Conservation (phyloP, 2,329 filamentous ascomycete genomes). For the Colletotrichum nymphaeae region DNA sequence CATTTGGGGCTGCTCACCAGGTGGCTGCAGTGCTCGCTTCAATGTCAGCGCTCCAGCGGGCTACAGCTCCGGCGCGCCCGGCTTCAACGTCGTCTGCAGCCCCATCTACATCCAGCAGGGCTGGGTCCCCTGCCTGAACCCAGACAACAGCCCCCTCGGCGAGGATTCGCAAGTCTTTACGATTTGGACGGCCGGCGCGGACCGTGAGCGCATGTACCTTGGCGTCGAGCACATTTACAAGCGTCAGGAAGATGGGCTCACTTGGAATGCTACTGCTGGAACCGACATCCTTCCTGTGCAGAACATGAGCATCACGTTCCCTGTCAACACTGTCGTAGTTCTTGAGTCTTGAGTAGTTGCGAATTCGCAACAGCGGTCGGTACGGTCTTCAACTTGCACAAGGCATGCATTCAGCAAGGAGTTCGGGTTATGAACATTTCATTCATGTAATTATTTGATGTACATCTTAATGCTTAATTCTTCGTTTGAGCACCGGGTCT, state of each 20-base stretch:
- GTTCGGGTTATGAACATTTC: background rate
- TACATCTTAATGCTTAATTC: background rate
- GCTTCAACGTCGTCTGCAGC: conserved; percentile 41
- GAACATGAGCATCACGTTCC: background rate
- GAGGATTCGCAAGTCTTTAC: conserved; percentile 37
- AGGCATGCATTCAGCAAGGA: background rate
- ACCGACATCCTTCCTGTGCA: background rate
- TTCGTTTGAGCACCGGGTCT: background rate
- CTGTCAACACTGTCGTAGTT: background rate
- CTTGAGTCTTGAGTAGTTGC: background rate
- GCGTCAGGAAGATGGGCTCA: background rate
- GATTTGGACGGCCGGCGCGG: conserved; percentile 37
- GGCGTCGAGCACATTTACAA: conserved; percentile 39
- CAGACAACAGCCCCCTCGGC: conserved; percentile 17
- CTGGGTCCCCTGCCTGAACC: conserved; percentile 39
- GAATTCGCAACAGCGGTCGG: background rate
- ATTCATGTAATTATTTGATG: background rate
- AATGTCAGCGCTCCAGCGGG: conserved; percentile 38
- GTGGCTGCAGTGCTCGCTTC: conserved; percentile 41
- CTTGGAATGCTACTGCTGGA: conserved; percentile 4
- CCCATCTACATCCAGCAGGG: conserved; percentile 40
- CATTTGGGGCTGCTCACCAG: conserved; percentile 39
- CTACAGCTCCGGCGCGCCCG: conserved; percentile 40
- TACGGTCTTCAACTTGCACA: background rate
- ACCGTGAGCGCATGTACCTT: conserved; percentile 38